Conservation (phyloP, 1,284 basidiomycete species). For the Bjerkandera adusta region DNA sequence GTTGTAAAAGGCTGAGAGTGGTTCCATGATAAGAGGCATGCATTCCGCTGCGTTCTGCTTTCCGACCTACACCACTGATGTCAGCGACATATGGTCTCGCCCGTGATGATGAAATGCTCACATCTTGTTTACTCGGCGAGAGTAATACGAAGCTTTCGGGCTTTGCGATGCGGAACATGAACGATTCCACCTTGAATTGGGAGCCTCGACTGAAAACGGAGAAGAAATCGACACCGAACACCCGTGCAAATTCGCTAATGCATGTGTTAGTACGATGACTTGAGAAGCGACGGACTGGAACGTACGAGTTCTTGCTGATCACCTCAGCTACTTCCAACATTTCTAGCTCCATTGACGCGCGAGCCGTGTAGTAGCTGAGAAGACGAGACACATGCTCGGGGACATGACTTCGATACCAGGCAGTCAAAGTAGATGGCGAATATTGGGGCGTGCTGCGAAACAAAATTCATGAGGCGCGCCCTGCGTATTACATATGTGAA, state of each 20-base stretch:
- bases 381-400: conserved; percentile 56
- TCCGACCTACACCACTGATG: conserved; percentile 64
- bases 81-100: too few species aligned
- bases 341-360: conserved; percentile 68
- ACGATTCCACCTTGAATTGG: conserved; percentile 98
- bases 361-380: conserved; percentile 62
- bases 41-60: conserved; percentile 95
- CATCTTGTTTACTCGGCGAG: conserved; percentile 84
- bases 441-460: conserved; percentile 74
- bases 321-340: conserved; percentile 80
- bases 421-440: conserved; percentile 61
- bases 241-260: conserved; percentile 88
- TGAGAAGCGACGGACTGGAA: too few species aligned
- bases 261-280: too few species aligned
- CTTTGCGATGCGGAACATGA: conserved; percentile 98
- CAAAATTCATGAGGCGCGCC: conserved; percentile 9
- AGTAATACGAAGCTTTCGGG: conserved; percentile 90
- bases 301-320: conserved; percentile 87
- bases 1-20: conserved; percentile 88
- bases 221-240: conserved; percentile 96
- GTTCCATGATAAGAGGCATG: conserved; percentile 94
- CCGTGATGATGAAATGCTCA: conserved; percentile 34
- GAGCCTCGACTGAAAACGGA: conserved; percentile 94
- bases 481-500: neutral
- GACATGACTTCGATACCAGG: conserved; percentile 67